These are phyloP conservation scores for Pisolithus marmoratus DNA, from an alignment of 768 basidiomycete genomes.

Conservation along the genomic window DNA sequence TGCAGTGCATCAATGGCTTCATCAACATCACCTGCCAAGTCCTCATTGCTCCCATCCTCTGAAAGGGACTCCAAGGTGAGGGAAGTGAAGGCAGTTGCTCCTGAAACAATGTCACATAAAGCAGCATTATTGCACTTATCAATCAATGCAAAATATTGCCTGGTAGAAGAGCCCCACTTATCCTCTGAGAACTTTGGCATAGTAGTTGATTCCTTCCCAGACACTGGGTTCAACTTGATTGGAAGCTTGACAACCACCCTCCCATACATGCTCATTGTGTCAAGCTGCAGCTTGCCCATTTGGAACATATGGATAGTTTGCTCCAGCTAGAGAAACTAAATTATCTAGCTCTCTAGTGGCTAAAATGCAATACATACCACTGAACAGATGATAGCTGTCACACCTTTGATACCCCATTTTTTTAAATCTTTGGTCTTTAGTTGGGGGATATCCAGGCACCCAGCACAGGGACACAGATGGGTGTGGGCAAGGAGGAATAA, in stretches of 20 bases:
- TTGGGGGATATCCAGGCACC: not conserved
- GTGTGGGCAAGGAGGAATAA: not conserved
- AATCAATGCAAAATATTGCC: not conserved
- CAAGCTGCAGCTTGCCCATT: not conserved
- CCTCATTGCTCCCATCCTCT: not conserved
- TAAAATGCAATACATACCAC: not conserved
- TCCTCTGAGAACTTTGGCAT: not conserved
- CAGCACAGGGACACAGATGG: not conserved
- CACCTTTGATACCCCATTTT: not conserved
- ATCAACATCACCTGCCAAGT: too few species aligned
- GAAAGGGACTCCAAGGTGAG: not conserved
- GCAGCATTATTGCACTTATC: not conserved
- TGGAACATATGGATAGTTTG: not conserved
- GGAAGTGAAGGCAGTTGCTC: not conserved
- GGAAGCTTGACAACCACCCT: not conserved
- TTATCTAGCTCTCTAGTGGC: not conserved
- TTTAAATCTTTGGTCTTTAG: not conserved
- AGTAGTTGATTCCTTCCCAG: not conserved
- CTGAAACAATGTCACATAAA: not conserved
- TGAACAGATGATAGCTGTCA: not conserved
- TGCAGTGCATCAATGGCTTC: too few species aligned
- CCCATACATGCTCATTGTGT: not conserved
- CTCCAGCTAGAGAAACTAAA: not conserved
- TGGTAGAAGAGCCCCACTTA: not conserved
- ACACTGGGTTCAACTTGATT: not conserved